These are phyloP conservation scores for Pulicaria dysenterica DNA, from an alignment of 129 eudicot species.

Conservation along the genomic window DNA sequence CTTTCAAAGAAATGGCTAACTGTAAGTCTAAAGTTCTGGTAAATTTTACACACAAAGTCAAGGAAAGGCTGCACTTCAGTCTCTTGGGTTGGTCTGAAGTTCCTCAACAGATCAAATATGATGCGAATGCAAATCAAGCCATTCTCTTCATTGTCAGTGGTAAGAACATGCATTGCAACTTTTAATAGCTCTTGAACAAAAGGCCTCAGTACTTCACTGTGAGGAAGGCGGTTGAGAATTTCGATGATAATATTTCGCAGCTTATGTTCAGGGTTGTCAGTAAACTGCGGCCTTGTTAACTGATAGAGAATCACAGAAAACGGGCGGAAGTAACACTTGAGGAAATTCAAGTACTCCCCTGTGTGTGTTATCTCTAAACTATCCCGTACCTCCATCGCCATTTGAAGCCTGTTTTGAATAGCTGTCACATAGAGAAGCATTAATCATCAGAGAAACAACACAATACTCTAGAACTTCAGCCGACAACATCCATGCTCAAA, in stretches of 20 bases:
- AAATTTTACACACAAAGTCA: slow-evolving; percentile 92
- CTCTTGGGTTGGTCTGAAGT: slow-evolving; percentile 87
- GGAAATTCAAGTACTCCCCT: slow-evolving; percentile 90
- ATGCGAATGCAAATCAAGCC: slow-evolving; percentile 95
- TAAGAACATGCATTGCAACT: slow-evolving; percentile 96
- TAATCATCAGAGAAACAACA: background rate
- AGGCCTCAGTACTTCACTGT: slow-evolving; percentile 88
- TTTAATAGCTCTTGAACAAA: slow-evolving; percentile 89
- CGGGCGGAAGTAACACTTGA: slow-evolving; percentile 84
- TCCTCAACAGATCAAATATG: slow-evolving; percentile 86
- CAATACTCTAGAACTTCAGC: background rate
- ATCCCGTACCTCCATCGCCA: slow-evolving; percentile 99
- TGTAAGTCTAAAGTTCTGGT: slow-evolving; percentile 84
- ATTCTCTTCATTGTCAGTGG: slow-evolving; percentile 91
- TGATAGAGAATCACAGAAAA: slow-evolving; percentile 70
- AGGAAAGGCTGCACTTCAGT: slow-evolving; percentile 96
- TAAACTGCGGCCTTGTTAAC: slow-evolving; percentile 82
- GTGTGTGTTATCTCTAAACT: slow-evolving; percentile 96
- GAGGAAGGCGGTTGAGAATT: slow-evolving; percentile 88
- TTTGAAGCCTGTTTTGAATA: slow-evolving; percentile 75
- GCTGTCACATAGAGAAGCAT: slow-evolving; percentile 43
- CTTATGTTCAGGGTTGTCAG: slow-evolving; percentile 84
- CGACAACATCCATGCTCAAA: slow-evolving; percentile 16
- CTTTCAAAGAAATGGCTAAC: slow-evolving; percentile 89
- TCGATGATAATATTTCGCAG: slow-evolving; percentile 79